Evolutionary conservation across 169 alveolate genomes (phyloP).

Genomic region (Eimeria necatrix): DNA sequence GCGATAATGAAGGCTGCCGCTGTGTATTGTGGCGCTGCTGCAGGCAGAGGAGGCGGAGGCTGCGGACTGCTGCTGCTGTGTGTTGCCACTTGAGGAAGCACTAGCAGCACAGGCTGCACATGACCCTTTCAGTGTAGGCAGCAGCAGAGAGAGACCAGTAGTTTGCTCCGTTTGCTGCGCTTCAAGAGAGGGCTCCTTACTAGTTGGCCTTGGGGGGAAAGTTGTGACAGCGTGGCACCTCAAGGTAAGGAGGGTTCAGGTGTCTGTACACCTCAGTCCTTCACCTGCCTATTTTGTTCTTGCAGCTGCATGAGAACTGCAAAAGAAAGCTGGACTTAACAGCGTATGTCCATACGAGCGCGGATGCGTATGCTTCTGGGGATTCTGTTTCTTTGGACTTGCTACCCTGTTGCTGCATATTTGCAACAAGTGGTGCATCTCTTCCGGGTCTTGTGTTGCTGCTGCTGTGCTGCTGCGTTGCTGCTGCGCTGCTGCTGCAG

Average conservation of each 20-base stretch:
- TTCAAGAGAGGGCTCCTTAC: constrained; percentile 7
- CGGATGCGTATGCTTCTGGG: no score
- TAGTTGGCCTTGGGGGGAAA: neutral
- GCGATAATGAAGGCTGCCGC: no score
- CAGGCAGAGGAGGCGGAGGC: constrained; percentile 27
- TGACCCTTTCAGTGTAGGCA: constrained; percentile 4
- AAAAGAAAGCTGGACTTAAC: no score
- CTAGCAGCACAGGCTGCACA: neutral
- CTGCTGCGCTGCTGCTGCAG: neutral
- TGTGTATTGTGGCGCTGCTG: neutral
- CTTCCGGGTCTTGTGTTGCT: no score
- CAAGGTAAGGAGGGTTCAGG: neutral
- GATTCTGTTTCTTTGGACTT: no score
- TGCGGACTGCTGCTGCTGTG: constrained; percentile 46
- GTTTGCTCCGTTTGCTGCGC: constrained; percentile 23
- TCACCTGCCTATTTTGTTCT: neutral
- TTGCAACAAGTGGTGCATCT: no score
- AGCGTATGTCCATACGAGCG: no score
- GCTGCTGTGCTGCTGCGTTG: neutral
- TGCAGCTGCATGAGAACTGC: neutral
- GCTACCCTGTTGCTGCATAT: no score
- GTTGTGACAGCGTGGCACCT: neutral
- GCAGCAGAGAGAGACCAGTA: neutral
- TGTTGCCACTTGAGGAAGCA: constrained; percentile 33
- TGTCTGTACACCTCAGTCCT: neutral